Percentiles rank a stretch among this genome's conserved stretches.
phyloP scores from a whole-genome alignment of 2,329 filamentous ascomycete genomes.

The Sarocladiaceae sp. region DNA sequence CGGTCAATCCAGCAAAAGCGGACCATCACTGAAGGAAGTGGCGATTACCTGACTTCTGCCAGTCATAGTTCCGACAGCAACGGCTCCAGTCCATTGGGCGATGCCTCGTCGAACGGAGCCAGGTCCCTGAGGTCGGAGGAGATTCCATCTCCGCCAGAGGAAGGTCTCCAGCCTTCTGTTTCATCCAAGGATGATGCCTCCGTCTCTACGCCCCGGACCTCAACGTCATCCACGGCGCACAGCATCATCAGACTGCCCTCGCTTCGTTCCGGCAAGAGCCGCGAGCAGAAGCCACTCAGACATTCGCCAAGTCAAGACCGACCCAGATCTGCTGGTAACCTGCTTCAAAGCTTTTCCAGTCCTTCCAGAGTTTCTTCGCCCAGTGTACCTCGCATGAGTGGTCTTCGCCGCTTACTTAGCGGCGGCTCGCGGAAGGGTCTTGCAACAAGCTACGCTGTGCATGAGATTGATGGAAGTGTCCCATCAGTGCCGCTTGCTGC shows the following conservation, averaged over 20 bases:
- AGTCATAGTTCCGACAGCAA: conserved; percentile 8
- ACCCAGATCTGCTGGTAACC: neutral
- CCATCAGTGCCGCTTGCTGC: conserved; percentile 12
- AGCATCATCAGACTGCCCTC: conserved; percentile 18
- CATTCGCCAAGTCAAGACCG: conserved; percentile 11
- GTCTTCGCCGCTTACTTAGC: conserved; percentile 4
- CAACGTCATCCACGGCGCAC: neutral
- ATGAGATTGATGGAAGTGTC: conserved; percentile 1
- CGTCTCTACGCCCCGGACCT: conserved; percentile 7
- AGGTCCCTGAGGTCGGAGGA: neutral
- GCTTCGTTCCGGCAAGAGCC: conserved; percentile 15
- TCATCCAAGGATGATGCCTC: conserved; percentile 7
- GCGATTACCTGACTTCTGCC: conserved; percentile 8
- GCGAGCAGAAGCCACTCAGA: conserved; percentile 11
- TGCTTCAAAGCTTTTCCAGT: conserved; percentile 1
- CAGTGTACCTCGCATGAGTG: neutral
- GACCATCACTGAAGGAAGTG: neutral
- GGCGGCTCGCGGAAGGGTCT: neutral
- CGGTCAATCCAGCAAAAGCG: conserved; percentile 33
- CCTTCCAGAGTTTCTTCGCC: neutral
- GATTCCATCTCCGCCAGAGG: neutral
- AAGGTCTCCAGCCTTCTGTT: conserved; percentile 3
- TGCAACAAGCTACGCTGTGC: conserved; percentile 1
- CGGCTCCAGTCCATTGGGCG: neutral
- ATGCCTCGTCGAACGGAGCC: neutral